Percentiles rank a stretch among this genome's conserved stretches.
phyloP scores from a whole-genome alignment of 2,329 filamentous ascomycete species.

The Sporothrix luriei region DNA sequence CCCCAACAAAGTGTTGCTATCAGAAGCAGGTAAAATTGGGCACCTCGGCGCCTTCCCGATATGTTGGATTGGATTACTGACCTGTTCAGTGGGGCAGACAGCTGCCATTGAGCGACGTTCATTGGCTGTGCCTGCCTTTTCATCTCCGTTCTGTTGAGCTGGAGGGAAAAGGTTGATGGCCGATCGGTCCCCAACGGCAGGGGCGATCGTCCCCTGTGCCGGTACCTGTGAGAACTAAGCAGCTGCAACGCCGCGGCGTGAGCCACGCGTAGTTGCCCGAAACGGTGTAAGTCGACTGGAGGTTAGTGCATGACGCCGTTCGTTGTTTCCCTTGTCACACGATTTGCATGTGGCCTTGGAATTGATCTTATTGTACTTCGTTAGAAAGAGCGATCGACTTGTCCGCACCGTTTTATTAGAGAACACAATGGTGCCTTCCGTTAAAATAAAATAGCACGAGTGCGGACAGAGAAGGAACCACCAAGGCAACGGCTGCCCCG shows the following conservation, averaged over 20 bases:
- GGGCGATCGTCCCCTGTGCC: conserved; percentile 2
- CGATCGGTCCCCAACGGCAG: conserved; percentile 16
- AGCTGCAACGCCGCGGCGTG: too few species aligned
- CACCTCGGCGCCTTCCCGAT: conserved; percentile 12
- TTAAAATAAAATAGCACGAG: neutral
- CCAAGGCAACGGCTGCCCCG: neutral
- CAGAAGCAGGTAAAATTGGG: conserved; percentile 4
- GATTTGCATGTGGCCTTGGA: neutral
- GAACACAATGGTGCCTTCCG: too few species aligned
- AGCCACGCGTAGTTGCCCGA: conserved; percentile 10
- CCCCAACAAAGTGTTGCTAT: neutral
- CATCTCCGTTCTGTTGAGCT: conserved; percentile 26
- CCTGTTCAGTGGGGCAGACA: neutral
- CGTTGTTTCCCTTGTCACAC: neutral
- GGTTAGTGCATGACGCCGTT: neutral
- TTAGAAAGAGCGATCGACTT: neutral
- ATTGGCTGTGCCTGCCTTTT: conserved; percentile 23
- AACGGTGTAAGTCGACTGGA: conserved; percentile 25
- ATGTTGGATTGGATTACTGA: conserved; percentile 6
- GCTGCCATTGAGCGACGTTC: conserved; percentile 4
- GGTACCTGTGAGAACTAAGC: conserved; percentile 10
- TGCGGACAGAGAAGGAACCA: neutral
- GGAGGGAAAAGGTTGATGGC: conserved; percentile 15
- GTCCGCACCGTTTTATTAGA: neutral
- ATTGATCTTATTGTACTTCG: neutral